Percentiles rank a stretch among this genome's conserved stretches.
phyloP scores from a whole-genome alignment of 73 alveolate genomes.

The Tetrahymena thermophila region DNA sequence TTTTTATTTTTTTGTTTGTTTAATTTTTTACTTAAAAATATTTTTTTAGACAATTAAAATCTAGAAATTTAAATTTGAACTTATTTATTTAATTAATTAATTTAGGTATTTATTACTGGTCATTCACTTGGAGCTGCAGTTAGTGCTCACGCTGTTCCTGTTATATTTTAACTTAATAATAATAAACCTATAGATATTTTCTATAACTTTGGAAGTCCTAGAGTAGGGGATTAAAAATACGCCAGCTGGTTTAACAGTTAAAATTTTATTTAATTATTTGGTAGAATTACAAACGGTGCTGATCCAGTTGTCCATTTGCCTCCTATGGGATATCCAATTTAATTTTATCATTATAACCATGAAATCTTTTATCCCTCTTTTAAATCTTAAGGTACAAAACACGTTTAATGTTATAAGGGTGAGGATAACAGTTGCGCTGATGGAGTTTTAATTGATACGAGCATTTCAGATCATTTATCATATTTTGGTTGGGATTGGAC shows the following conservation, averaged over 20 bases:
- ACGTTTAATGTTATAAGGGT: background rate
- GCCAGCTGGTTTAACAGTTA: background rate
- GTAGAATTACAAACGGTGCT: slow-evolving; percentile 28
- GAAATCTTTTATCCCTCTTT: background rate
- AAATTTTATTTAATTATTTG: background rate
- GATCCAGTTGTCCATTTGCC: slow-evolving; percentile 42
- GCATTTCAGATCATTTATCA: background rate
- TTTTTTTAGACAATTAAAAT: no score
- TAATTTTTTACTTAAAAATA: no score
- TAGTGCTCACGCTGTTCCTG: slow-evolving; percentile 14
- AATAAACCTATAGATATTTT: background rate
- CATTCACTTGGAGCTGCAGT: slow-evolving; percentile 39
- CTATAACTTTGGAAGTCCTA: slow-evolving; percentile 38
- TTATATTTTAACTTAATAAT: background rate
- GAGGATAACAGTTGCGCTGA: background rate
- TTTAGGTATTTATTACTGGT: slow-evolving; percentile 20
- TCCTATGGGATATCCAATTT: background rate
- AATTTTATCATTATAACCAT: background rate
- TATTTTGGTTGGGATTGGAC: background rate
- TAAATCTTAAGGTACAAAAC: background rate
- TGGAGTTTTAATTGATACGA: background rate
- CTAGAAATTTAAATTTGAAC: no score
- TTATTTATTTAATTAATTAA: no score
- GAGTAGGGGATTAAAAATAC: slow-evolving; percentile 35
- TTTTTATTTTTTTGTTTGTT: no score